phyloP scores from a whole-genome alignment of 352 stramenopile species.

The Globisporangium barbulae region DNA sequence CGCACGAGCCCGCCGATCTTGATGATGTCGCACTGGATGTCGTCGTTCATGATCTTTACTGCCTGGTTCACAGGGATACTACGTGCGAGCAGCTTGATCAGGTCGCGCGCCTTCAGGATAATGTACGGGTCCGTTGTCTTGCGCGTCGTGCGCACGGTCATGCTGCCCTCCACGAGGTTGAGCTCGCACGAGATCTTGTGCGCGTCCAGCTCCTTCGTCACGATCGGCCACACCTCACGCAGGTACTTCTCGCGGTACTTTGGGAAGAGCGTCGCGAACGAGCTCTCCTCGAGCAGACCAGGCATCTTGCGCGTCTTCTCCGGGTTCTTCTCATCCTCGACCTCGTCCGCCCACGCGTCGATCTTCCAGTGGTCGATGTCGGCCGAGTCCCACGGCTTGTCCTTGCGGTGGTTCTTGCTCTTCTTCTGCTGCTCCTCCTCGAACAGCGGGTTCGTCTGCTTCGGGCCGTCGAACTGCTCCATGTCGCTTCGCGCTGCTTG shows the following conservation, averaged over 20 bases:
- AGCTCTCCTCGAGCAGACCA: conserved; percentile 97
- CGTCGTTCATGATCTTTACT: conserved; percentile 97
- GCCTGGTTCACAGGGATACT: conserved; percentile 97
- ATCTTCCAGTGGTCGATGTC: conserved; percentile 99
- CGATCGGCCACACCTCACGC: conserved; percentile 97
- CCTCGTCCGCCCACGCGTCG: conserved; percentile 75
- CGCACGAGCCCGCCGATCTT: conserved; percentile 99
- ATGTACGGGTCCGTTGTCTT: conserved; percentile 98
- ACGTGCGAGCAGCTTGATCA: conserved; percentile 98
- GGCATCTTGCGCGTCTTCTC: conserved; percentile 62
- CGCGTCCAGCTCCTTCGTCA: conserved; percentile 96
- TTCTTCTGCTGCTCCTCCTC: conserved; percentile 28
- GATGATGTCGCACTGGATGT: conserved; percentile 99
- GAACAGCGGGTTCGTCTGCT: conserved; percentile 39
- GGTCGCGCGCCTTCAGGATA: conserved; percentile 97
- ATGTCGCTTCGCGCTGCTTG: conserved; percentile 20
- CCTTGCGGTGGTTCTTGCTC: conserved; percentile 96
- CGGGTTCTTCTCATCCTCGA: conserved; percentile 81
- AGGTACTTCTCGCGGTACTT: conserved; percentile 99
- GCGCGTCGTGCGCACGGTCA: conserved; percentile 92
- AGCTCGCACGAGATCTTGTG: conserved; percentile 97
- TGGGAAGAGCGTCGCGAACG: conserved; percentile 99
- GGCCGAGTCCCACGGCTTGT: conserved; percentile 99
- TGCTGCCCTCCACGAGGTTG: conserved; percentile 96
- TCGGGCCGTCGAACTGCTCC: conserved; percentile 70